Base-by-base conservation (phyloP, 2,329 filamentous ascomycete genomes). In the Aspergillus hortae region DNA sequence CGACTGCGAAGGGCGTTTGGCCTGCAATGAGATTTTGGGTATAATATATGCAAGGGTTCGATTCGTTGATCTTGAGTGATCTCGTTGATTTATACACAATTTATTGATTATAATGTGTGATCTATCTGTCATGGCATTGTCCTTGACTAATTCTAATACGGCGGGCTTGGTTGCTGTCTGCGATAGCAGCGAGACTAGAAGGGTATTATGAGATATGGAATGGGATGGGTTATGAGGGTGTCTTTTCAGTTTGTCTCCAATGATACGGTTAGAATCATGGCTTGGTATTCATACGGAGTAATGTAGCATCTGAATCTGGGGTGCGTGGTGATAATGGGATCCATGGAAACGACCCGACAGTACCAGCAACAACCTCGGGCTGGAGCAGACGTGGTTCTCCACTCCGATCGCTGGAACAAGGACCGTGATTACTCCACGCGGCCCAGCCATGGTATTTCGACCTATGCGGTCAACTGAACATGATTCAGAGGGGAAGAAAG, bases 1-100 rank as follows among this genome's bases (percentile, higher is more conserved):
- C 62, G 71, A 51, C 62, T 77, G 48, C 68, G 74, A 41, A 75
- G 72, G 53, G 75, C 74, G 17, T 74, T 77, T 55, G 71, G 74
- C 19, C 60, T 77, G 54, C 66, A 67, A 10, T 46, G 36, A 17
- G 27, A 30, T 30, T 11, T 30, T 30, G 7, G 7, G 10, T 9
- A 27, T 9, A 10, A 30, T 30, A 30, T 30, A 30, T 30, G 7
- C 27, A 30, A 30, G 1, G 27, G 6, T 30, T 10, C 27, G 27
- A 30, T 30, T 30, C 27, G 27, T 30, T 30, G 27, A 30, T 30
- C 27, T 30, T 30, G 27, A 30, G 7, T 10, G 27, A 30, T 30
- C 27, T 11, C 27, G 10, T 30, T 30, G 10, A 10, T 30, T 30
- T 30, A 38, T 38, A n/a, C 35, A 38, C 35, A 14, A 38, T 17